Evolutionary conservation across 2,329 filamentous ascomycete species (phyloP), one percentile per base, ranked within the genome.

Genomic region (Monascus ruber): DNA sequence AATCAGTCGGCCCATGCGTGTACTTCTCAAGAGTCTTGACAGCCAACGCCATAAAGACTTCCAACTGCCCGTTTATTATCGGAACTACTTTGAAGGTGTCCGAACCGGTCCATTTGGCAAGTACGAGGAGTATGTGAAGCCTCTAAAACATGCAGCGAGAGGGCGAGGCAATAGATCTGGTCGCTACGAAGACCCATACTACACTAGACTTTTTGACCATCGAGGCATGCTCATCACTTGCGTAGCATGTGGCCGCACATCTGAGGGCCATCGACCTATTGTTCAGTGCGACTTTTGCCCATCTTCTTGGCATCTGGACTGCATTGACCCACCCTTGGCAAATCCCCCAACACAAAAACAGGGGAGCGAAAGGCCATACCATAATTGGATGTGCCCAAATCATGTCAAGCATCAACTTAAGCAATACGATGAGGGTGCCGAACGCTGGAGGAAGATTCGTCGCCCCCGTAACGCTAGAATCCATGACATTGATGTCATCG

Each of bases 301-400:
- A 8, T 73, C 85, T 28, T 74, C 81, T 55, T 98, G 88, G 83
- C 91, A 98, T 65, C 70, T 94, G 37, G 89, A 96, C 62, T 98
- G 91, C 63, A 69, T 94, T 10, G 81, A 93, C 55, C 85, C 86
- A 26, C 88, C 89, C 28, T 66, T 88, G 54, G 79, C 87, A 28
- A 78, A 83, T 40, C 83, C 86, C 31, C 88, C 88, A 7, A 73
- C 79, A 39, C 65, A 68, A 42, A 59, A 57, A 34, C 46, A 46
- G 41, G 58, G 47, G 56, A 72, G 52, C 37, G 69, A 69, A 47
- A 69, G 69, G 37, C 71, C 81, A 37, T 78, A 81, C 35, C 68
- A 70, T 53, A 82, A 79, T 40, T 98, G 87, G 85, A 82, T 79
- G 62, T 98, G 91, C 56, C 89, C 89, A 36, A 79, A 83, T 47